Evolutionary conservation across 148 eudicot genomes (phyloP).

Genomic region (Camellia sinensis): DNA sequence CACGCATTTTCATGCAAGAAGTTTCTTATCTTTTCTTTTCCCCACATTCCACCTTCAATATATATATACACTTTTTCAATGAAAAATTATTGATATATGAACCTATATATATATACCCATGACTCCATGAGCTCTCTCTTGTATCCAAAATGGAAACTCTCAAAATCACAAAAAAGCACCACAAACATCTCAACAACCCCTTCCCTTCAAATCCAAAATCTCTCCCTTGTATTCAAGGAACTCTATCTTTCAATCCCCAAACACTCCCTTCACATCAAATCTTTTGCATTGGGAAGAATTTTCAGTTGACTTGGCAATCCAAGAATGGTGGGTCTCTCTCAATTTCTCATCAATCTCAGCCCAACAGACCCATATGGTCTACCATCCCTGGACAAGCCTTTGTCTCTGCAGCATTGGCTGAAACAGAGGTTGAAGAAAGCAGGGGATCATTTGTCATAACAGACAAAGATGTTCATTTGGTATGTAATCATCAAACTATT

Average conservation of each 20-base stretch:
- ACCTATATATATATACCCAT: neutral
- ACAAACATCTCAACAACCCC: conserved; percentile 87
- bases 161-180: conserved; percentile 81
- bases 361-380: conserved; percentile 64
- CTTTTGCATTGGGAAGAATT: conserved; percentile 65
- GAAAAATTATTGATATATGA: neutral
- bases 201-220: conserved; percentile 72
- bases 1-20: neutral
- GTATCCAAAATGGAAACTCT: conserved; percentile 46
- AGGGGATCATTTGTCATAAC: conserved; percentile 81
- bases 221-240: conserved; percentile 56
- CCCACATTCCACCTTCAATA: neutral
- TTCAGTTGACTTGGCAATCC: conserved; percentile 55
- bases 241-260: conserved; percentile 45
- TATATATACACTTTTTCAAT: neutral
- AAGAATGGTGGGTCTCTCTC: conserved; percentile 67
- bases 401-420: conserved; percentile 70
- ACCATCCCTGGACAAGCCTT: conserved; percentile 81
- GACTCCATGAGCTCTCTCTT: neutral
- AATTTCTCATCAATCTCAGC: conserved; percentile 56
- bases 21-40: neutral
- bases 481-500: conserved; percentile 73
- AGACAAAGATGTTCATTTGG: conserved; percentile 47
- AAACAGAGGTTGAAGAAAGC: conserved; percentile 94
- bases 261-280: conserved; percentile 44